Base-by-base conservation (phyloP, 2,329 filamentous ascomycete genomes). In the Sclerotinia subarctica region DNA sequence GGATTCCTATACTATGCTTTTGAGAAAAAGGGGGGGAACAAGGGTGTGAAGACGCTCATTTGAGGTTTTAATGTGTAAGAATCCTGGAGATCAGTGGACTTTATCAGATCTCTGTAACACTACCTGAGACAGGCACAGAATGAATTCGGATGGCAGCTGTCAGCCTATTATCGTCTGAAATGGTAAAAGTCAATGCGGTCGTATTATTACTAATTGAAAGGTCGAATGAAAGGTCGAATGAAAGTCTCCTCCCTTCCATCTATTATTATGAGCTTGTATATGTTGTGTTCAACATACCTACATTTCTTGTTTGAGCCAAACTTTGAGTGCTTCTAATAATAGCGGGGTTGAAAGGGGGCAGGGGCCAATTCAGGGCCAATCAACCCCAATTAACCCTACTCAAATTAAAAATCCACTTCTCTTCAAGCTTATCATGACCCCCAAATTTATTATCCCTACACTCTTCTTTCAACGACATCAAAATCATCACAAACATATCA, bases 271-370 rank as follows among this genome's bases (percentile, higher is more conserved):
- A 15, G 21, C 19, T 15, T 60, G 26, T 47, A 60, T 21, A 60
- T 35, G 58, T 35, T 24, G 58, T 60, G 42, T 60, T 35, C 44
- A 35, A 5, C 17, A 19, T 47, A 8, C 17, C 46, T 46, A 10
- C 11, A 47, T 59, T n/a, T 59, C 11, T 47, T 29, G 56, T 59
- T 59, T 59, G 56, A 58, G 38, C 38, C 38, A 59, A n/a, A 59
- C 42, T 46, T 46, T 4, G 35, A 46, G 42, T 42, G 7, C 5
- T 35, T 46, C 57, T 15, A 46, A 60, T 60, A 35, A 35, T 29
- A 59, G 42, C 32, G n/a, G 42, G 17, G 7, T 11, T 26, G 10
- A n/a, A 13, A 17, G 15, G 15, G 15, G 19, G 35, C 54, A 35
- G 15, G 26, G 26, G 17, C 17, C 57, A 24, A 35, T 47, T 8